Base-by-base conservation (phyloP, 257 asterid genomes). In the Lycium barbarum region DNA sequence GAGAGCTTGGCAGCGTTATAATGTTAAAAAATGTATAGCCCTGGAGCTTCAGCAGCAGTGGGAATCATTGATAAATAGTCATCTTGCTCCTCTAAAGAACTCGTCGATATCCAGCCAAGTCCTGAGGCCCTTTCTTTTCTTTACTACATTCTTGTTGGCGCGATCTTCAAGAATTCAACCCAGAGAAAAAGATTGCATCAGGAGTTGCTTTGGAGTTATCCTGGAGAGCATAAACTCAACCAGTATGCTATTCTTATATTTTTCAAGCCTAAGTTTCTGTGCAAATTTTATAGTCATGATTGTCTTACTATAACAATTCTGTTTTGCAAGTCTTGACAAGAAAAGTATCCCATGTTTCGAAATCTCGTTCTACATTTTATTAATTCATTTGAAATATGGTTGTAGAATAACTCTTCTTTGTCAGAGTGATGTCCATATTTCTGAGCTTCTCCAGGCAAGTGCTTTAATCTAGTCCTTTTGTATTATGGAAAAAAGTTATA, bases 1-100 rank as follows among this genome's bases (percentile, higher is more conserved):
- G 99, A 93, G 95, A 87, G 92, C 87, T 22, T 95, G 98, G 98
- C 91, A 98, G 91, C 90, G 97, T 83, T 88, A 93, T 87, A 84
- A 80, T 72, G 94, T 86, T 51, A 85, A 84, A 81, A 89, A 93
- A 82, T 51, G 79, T 84, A 88, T 84, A 81, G 92, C 98, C 9
- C 87, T 93, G 91, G 87, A 76, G 89, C 89, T 95, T 88, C 97
- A 82, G 87, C 86, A 84, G 74, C 95, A 96, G 70, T 96, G 98
- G 98, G 93, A 91, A 86, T 57, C 68, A 33, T 88, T 86, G 93
- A 91, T 96, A 87, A 90, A 35, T 22, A 87, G 73, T n/a, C 86
- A 83, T 79, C 55, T 79, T 58, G 90, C 85, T 87, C 89, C 84
- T 85, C 83, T 87, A 58, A 86, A 88, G 36, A 88, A 88, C 84